These are phyloP conservation scores for Saccharum hybrid DNA, from an alignment of 202 grass and related monocot species.

Conservation along the genomic window DNA sequence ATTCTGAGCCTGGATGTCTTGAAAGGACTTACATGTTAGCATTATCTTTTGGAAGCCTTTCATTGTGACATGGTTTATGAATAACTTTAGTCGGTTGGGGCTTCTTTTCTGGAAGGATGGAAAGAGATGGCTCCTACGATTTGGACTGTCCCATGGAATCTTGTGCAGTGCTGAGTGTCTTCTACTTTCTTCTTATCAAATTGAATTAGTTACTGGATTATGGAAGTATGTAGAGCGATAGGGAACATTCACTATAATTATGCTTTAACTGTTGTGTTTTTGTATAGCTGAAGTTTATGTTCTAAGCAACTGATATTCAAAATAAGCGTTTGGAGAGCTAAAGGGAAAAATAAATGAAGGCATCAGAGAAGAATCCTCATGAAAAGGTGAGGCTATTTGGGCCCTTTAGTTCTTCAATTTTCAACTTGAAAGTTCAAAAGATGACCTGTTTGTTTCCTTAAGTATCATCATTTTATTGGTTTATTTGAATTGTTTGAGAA, in stretches of 20 bases:
- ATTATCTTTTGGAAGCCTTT: conserved; percentile 28
- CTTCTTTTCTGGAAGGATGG: conserved; percentile 45
- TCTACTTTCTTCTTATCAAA: conserved; percentile 21
- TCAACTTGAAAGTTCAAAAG: conserved; percentile 1
- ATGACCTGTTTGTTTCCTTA: conserved; percentile 17
- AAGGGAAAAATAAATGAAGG: conserved; percentile 26
- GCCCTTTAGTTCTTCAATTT: conserved; percentile 24
- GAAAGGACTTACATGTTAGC: conserved; percentile 27
- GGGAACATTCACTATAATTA: conserved; percentile 18
- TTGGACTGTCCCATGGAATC: conserved; percentile 53
- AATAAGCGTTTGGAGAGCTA: conserved; percentile 1
- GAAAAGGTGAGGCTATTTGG: conserved; percentile 16
- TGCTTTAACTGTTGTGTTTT: conserved; percentile 33
- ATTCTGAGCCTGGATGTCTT: conserved; percentile 29
- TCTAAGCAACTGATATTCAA: conserved; percentile 44
- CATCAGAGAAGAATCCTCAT: conserved; percentile 23
- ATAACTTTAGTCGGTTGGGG: conserved; percentile 33
- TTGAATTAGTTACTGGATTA: conserved; percentile 32
- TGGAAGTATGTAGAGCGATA: conserved; percentile 33
- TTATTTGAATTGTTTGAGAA: neutral
- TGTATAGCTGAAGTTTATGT: conserved; percentile 35
- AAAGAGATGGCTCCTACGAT: conserved; percentile 37
- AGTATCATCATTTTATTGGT: conserved; percentile 2
- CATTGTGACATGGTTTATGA: conserved; percentile 27
- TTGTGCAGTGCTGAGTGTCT: conserved; percentile 33